These are phyloP conservation scores for Exidia glandulosa DNA, from an alignment of 768 basidiomycete species.

Conservation along the genomic window DNA sequence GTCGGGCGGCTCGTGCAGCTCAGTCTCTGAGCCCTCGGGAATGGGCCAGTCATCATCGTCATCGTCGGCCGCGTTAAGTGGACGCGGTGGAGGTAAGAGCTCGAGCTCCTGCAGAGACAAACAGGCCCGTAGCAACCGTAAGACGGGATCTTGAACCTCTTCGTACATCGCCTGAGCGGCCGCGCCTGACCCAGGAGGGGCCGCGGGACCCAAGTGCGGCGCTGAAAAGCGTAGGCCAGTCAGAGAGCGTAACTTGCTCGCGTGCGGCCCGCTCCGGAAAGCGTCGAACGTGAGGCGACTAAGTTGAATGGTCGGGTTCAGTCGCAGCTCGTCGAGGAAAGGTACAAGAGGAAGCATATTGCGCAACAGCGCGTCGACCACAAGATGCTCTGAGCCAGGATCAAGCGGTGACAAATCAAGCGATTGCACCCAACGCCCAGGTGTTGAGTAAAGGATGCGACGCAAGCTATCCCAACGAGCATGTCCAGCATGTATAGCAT, in stretches of 20 bases:
- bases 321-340: slow-evolving; percentile 41
- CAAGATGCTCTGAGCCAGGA: slow-evolving; percentile 37
- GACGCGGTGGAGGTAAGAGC: slow-evolving; percentile 44
- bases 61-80: slow-evolving; percentile 36
- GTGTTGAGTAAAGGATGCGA: slow-evolving; percentile 75
- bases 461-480: slow-evolving; percentile 81
- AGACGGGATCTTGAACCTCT: slow-evolving; percentile 37
- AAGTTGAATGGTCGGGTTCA: slow-evolving; percentile 46
- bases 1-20: slow-evolving; percentile 26
- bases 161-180: neutral
- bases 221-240: slow-evolving; percentile 4
- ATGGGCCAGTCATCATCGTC: slow-evolving; percentile 17
- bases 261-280: slow-evolving; percentile 2
- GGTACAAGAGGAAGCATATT: slow-evolving; percentile 57
- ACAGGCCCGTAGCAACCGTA: slow-evolving; percentile 45
- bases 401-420: slow-evolving; percentile 57
- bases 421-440: slow-evolving; percentile 74
- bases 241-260: neutral
- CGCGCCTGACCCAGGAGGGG: neutral
- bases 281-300: slow-evolving; percentile 49
- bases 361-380: slow-evolving; percentile 53
- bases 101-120: slow-evolving; percentile 52
- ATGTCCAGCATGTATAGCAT: slow-evolving; percentile 51
- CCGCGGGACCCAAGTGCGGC: neutral
- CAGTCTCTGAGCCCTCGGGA: neutral